Evolutionary conservation across 2,329 filamentous ascomycete species (phyloP).

Genomic region (Curvularia eragrostidis): DNA sequence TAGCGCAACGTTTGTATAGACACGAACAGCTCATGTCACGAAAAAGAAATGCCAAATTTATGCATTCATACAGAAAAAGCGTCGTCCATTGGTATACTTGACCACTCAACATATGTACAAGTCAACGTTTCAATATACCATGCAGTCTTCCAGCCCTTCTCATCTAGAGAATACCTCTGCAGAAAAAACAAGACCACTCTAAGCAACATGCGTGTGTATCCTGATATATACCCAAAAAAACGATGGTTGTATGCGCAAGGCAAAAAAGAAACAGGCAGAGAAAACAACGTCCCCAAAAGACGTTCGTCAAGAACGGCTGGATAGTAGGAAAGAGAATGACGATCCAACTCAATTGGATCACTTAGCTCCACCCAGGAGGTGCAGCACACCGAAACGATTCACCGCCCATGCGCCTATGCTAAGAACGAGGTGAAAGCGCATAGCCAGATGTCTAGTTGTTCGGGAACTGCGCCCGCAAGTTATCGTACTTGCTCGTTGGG

Average conservation of each 20-base stretch:
- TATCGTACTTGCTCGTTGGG: constrained; percentile 73
- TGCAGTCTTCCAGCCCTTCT: background rate
- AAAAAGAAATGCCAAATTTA: background rate
- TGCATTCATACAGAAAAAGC: background rate
- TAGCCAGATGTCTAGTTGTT: constrained; percentile 21
- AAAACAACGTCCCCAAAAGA: background rate
- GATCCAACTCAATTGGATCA: background rate
- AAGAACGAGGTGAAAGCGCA: background rate
- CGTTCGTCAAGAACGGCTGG: background rate
- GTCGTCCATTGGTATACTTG: background rate
- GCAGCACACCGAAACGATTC: background rate
- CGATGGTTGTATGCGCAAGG: background rate
- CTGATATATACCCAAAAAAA: background rate
- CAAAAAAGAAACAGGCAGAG: background rate
- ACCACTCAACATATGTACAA: background rate
- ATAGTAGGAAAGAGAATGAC: background rate
- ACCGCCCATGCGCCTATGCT: background rate
- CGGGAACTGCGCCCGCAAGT: constrained; percentile 54
- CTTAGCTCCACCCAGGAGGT: background rate
- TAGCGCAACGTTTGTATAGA: background rate
- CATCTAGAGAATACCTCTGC: background rate
- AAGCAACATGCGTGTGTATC: background rate
- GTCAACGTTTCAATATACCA: background rate
- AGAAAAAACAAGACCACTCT: background rate
- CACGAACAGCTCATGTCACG: background rate